Percentiles rank a stretch among this genome's conserved stretches.
phyloP scores from a whole-genome alignment of 2,329 filamentous ascomycete genomes.

The Aspergillus sclerotialis region DNA sequence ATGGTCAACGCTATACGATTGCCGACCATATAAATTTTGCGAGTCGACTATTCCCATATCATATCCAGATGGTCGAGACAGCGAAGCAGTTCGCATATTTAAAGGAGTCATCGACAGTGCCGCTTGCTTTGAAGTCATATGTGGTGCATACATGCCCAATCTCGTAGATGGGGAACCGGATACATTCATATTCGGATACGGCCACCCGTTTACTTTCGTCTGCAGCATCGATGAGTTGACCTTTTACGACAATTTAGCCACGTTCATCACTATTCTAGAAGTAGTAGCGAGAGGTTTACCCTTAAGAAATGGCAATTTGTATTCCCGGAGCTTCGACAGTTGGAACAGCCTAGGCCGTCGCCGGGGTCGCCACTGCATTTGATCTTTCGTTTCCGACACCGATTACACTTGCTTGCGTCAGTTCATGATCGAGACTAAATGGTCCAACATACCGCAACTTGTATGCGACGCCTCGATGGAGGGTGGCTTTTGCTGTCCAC shows the following conservation, averaged over 20 bases:
- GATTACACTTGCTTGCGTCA: constrained; percentile 60
- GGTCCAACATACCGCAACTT: constrained; percentile 39
- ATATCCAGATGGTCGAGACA: constrained; percentile 17
- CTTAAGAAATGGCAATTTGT: constrained; percentile 68
- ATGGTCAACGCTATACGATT: constrained; percentile 14
- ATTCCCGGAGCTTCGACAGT: constrained; percentile 68
- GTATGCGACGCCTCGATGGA: constrained; percentile 44
- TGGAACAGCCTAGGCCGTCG: constrained; percentile 69
- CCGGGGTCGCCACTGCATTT: constrained; percentile 82
- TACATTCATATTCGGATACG: constrained; percentile 18
- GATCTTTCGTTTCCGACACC: constrained; percentile 91
- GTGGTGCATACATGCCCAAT: constrained; percentile 13
- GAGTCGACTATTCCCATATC: constrained; percentile 16
- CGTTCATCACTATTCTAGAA: not conserved
- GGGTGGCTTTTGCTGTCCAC: constrained; percentile 32
- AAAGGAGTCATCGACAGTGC: constrained; percentile 10
- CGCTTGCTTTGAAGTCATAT: constrained; percentile 9
- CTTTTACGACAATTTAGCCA: constrained; percentile 11
- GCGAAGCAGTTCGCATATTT: constrained; percentile 12
- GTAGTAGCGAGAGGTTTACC: constrained; percentile 40
- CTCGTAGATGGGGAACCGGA: constrained; percentile 12
- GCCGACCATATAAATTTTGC: constrained; percentile 16
- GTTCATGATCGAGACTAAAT: not conserved
- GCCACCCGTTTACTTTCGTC: constrained; percentile 19
- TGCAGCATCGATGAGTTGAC: constrained; percentile 27